A percentile compares a stretch with the other conserved stretches of the same genome.
phyloP scores from a whole-genome alignment of 345 rosid genomes.

The Diplotaxis tenuifolia region DNA sequence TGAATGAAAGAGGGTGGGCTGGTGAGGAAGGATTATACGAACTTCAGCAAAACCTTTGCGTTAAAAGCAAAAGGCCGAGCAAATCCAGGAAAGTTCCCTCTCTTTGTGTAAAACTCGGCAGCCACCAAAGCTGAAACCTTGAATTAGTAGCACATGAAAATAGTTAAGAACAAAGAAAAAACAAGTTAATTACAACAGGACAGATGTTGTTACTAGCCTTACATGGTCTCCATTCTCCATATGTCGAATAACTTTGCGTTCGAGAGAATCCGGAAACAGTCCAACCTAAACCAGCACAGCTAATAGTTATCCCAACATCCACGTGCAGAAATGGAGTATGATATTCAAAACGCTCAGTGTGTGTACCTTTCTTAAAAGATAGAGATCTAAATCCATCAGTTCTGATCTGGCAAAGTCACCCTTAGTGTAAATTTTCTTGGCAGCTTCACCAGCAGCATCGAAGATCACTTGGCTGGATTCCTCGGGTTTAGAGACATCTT shows the following conservation, averaged over 20 bases:
- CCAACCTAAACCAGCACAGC: conserved; percentile 58
- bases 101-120: conserved; percentile 73
- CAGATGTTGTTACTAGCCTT: conserved; percentile 34
- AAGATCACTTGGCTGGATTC: conserved; percentile 46
- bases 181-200: not conserved
- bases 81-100: conserved; percentile 79
- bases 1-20: not conserved
- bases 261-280: conserved; percentile 78
- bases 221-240: conserved; percentile 73
- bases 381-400: conserved; percentile 51
- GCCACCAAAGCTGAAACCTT: conserved; percentile 93
- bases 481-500: conserved; percentile 49
- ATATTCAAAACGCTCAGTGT: conserved; percentile 9
- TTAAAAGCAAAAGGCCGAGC: conserved; percentile 78
- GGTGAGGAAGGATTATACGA: conserved; percentile 37
- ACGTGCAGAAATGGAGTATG: not conserved
- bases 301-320: conserved; percentile 8
- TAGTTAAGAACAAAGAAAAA: conserved; percentile 20
- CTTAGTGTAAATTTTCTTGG: conserved; percentile 49
- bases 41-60: conserved; percentile 72
- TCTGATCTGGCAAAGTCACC: conserved; percentile 69
- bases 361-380: conserved; percentile 64
- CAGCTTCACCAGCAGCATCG: conserved; percentile 59
- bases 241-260: conserved; percentile 68
- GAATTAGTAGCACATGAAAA: conserved; percentile 25